Base-by-base conservation (phyloP, 2,329 filamentous ascomycete genomes). In the Arthroderma sp. region DNA sequence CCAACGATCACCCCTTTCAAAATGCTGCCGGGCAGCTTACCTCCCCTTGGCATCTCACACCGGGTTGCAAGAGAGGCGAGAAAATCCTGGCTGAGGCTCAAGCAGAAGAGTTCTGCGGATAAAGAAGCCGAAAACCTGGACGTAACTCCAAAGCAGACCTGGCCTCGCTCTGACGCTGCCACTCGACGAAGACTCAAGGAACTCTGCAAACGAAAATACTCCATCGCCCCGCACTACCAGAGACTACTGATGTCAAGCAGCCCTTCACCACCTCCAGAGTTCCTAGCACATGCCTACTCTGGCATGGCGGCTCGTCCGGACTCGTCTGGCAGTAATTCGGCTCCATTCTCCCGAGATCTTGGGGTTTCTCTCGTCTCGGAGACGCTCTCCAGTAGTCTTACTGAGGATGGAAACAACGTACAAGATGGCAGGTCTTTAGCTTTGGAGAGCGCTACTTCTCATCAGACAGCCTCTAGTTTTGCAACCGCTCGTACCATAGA, bases 1-100 rank as follows among this genome's bases (percentile, higher is more conserved):
- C 78, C 78, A 15, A 77, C 73, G 3, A 71, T 80, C 40, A 81
- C 78, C 1, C 78, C 78, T 0, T 81, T 81, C 67, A 81, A 81
- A 55, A 78, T 76, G 62, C 68, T 80, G 1, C 78, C 77, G 2
- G 77, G 78, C 40, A 77, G 73, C 37, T 69, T 74, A 31, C 78
- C 78, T 33, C 78, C 78, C 7, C 70, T 80, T 42, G 78, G 78
- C 11, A 75, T 81, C 28, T 80, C 77, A 51, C 71, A 77, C 53
- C 73, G 76, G 46, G 77, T 81, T 32, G 74, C 77, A 4, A 69
- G 75, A 41, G 71, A 76, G 57, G 78, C 78, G 30, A 74, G 72
- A 56, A 72, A 70, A 54, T 77, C 71, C 3, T 81, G 78, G 78
- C 69, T 71, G 51, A 66, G 65, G 38, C 62, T 66, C 29, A 64